phyloP scores from a whole-genome alignment of 495 filamentous ascomycete species.

The Echria macrotheca region DNA sequence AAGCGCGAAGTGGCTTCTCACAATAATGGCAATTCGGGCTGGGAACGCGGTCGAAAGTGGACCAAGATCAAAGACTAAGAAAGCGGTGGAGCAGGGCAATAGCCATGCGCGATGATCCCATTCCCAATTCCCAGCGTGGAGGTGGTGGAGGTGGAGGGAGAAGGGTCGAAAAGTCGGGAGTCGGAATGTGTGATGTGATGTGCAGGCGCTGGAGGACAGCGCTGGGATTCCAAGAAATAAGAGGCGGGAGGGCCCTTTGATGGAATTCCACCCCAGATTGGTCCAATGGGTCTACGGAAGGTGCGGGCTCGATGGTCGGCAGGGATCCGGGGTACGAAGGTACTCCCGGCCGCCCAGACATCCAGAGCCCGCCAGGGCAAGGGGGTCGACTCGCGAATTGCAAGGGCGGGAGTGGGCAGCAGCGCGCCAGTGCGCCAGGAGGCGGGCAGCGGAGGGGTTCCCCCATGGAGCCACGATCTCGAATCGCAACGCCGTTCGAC shows the following conservation, averaged over 20 bases:
- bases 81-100: too few species aligned
- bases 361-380: background rate
- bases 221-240: conserved; percentile 21
- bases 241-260: conserved; percentile 18
- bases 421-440: background rate
- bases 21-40: too few species aligned
- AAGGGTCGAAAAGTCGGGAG: background rate
- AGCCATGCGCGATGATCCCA: too few species aligned
- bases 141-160: conserved; percentile 8
- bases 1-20: too few species aligned
- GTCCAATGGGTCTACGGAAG: conserved; percentile 18
- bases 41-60: too few species aligned
- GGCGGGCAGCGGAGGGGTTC: background rate
- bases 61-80: too few species aligned
- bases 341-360: background rate
- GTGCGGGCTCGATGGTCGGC: conserved; percentile 1
- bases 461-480: conserved; percentile 14
- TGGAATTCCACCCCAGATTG: conserved; percentile 6
- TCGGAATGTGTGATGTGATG: conserved; percentile 7
- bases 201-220: conserved; percentile 13
- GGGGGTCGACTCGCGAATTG: background rate
- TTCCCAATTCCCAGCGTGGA: too few species aligned
- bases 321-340: conserved; percentile 5
- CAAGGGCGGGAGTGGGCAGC: too few species aligned
- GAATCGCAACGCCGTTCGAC: conserved; percentile 4